These are phyloP conservation scores for Glonium stellatum DNA, from an alignment of 495 filamentous ascomycete genomes.

Conservation along the genomic window DNA sequence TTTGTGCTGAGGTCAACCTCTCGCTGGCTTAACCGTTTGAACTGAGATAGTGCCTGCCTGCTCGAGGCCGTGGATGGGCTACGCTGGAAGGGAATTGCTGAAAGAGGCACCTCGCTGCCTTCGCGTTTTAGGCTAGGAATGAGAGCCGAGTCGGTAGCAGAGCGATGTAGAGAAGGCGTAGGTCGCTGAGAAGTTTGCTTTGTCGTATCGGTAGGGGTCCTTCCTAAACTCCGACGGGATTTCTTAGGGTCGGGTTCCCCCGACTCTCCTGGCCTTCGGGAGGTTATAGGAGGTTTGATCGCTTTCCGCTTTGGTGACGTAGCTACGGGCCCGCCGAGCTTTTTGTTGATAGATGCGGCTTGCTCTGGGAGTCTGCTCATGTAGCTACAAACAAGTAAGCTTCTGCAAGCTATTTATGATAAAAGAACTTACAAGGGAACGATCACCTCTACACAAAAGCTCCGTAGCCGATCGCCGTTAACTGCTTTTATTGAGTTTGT, in stretches of 20 bases:
- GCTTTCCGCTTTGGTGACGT: conserved; percentile 53
- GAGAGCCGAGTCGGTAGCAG: conserved; percentile 55
- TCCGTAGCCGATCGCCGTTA: conserved; percentile 49
- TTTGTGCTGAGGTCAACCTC: conserved; percentile 60
- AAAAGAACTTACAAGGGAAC: conserved; percentile 68
- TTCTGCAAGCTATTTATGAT: conserved; percentile 12
- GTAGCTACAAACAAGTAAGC: conserved; percentile 50
- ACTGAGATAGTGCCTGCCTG: conserved; percentile 18
- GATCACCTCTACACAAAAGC: conserved; percentile 91
- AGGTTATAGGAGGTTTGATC: conserved; percentile 35
- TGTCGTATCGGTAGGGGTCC: conserved; percentile 60
- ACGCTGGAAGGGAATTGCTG: conserved; percentile 41
- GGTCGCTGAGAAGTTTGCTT: conserved; percentile 36
- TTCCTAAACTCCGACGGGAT: conserved; percentile 53
- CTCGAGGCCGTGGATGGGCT: conserved; percentile 33
- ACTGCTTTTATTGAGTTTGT: conserved; percentile 25
- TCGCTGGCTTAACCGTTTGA: conserved; percentile 54
- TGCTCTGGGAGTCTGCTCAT: conserved; percentile 73
- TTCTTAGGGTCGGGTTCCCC: conserved; percentile 45
- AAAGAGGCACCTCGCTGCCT: conserved; percentile 52
- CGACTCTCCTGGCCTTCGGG: conserved; percentile 47
- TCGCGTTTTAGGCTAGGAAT: conserved; percentile 56
- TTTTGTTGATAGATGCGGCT: conserved; percentile 72
- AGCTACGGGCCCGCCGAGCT: conserved; percentile 70
- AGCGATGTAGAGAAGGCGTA: conserved; percentile 53